Conservation (phyloP, 139 green algal species). For the Raphidocelis subcapitata region DNA sequence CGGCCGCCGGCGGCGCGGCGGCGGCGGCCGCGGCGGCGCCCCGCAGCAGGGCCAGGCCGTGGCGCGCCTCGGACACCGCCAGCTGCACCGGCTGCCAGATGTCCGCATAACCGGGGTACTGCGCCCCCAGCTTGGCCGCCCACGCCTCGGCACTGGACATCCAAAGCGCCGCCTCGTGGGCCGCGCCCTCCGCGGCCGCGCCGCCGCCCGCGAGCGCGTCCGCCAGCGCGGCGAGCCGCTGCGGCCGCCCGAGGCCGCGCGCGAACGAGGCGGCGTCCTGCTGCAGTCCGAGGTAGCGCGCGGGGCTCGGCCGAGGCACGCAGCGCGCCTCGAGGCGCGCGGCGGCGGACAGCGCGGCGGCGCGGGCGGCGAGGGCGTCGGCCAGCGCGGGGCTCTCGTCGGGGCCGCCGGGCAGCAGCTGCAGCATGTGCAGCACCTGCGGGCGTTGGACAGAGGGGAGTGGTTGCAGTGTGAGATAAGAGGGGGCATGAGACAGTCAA, state of each 20-base stretch:
- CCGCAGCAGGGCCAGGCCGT: conserved; percentile 58
- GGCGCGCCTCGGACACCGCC: conserved; percentile 63
- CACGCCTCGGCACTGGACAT: conserved; percentile 53
- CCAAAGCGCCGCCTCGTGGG: conserved; percentile 45
- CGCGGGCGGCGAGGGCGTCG: conserved; percentile 12
- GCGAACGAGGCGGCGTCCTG: conserved; percentile 47
- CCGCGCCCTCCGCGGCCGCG: conserved; percentile 10
- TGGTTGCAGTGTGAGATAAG: too few relatives aligned
- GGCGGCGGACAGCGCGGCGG: background rate
- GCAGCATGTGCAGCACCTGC: conserved; percentile 44
- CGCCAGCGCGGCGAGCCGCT: conserved; percentile 29
- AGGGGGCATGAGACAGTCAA: too few relatives aligned
- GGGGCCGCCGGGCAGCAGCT: conserved; percentile 58
- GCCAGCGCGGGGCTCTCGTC: conserved; percentile 47
- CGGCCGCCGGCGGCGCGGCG: conserved; percentile 27
- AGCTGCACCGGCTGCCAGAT: conserved; percentile 83
- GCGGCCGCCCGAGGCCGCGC: conserved; percentile 21
- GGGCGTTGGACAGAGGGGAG: too few relatives aligned
- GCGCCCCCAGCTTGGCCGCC: conserved; percentile 36
- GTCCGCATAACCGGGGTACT: conserved; percentile 79
- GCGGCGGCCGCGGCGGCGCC: conserved; percentile 14
- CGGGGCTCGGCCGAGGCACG: conserved; percentile 70
- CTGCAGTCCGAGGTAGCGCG: conserved; percentile 66
- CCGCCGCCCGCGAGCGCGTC: conserved; percentile 11
- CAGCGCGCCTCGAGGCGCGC: conserved; percentile 41